Evolutionary conservation across 2,329 filamentous ascomycete genomes (phyloP).

Genomic region (Aspergillus thermomutatus): DNA sequence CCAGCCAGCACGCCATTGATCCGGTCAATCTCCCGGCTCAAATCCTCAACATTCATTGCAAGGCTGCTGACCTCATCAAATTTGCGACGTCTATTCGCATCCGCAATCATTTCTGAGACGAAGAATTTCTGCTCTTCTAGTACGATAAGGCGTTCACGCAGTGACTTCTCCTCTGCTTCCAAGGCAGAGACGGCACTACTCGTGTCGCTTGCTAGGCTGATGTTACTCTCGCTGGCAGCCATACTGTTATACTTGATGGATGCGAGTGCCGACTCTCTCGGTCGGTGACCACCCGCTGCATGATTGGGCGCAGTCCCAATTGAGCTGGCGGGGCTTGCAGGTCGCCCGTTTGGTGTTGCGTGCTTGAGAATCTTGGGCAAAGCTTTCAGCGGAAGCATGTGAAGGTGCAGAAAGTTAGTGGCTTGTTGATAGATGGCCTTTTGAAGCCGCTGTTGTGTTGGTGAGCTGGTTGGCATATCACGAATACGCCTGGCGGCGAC

Average conservation of each 20-base stretch:
- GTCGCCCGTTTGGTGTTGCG: slow-evolving; percentile 51
- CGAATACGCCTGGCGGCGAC: slow-evolving; percentile 75
- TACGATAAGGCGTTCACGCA: slow-evolving; percentile 75
- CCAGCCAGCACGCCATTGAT: slow-evolving; percentile 63
- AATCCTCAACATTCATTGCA: slow-evolving; percentile 74
- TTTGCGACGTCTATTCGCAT: slow-evolving; percentile 69
- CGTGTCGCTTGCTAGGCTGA: slow-evolving; percentile 53
- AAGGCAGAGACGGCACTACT: slow-evolving; percentile 62
- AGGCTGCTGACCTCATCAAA: slow-evolving; percentile 85
- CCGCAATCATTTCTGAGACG: slow-evolving; percentile 78
- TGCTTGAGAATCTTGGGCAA: slow-evolving; percentile 66
- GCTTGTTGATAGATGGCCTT: slow-evolving; percentile 79
- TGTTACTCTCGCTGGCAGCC: slow-evolving; percentile 46
- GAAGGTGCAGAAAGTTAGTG: slow-evolving; percentile 77
- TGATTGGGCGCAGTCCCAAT: slow-evolving; percentile 22
- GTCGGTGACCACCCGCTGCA: slow-evolving; percentile 21
- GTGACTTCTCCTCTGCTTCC: slow-evolving; percentile 78
- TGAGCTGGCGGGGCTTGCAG: slow-evolving; percentile 23
- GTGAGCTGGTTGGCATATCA: slow-evolving; percentile 69
- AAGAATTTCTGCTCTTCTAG: slow-evolving; percentile 90
- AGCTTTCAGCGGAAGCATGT: slow-evolving; percentile 84
- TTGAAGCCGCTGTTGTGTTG: slow-evolving; percentile 71
- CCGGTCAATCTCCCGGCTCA: slow-evolving; percentile 72
- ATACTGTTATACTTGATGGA: slow-evolving; percentile 57
- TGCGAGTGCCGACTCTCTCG: slow-evolving; percentile 49